Percentiles rank a stretch among this genome's conserved stretches.
These are phyloP conservation scores for Aspergillus ruber DNA, from an alignment of 2,329 filamentous ascomycete genomes.

Conservation along the genomic window DNA sequence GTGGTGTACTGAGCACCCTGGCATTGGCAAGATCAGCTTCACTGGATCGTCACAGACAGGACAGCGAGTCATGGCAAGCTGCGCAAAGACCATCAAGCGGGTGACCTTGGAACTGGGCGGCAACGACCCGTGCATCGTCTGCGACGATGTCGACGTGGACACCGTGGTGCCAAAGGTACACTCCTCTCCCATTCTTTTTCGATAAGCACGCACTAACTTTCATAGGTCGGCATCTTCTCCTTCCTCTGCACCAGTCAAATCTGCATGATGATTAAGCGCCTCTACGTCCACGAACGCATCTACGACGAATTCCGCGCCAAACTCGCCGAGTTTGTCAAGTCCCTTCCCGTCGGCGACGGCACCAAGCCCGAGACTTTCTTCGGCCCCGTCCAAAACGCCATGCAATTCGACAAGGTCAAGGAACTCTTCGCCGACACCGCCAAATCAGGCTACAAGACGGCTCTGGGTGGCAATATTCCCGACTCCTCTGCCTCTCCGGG, in stretches of 20 bases:
- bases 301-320: slow-evolving; percentile 51
- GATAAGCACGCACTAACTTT: not conserved
- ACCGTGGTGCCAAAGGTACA: slow-evolving; percentile 35
- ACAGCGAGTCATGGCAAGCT: slow-evolving; percentile 45
- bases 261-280: slow-evolving; percentile 52
- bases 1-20: slow-evolving; percentile 48
- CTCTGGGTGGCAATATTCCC: slow-evolving; percentile 43
- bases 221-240: slow-evolving; percentile 39
- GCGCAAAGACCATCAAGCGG: slow-evolving; percentile 48
- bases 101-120: slow-evolving; percentile 51
- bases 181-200: not conserved
- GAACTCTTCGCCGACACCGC: slow-evolving; percentile 51
- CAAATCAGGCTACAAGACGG: slow-evolving; percentile 48
- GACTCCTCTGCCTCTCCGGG: slow-evolving; percentile 39
- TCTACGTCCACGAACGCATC: slow-evolving; percentile 56
- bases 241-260: slow-evolving; percentile 52
- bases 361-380: slow-evolving; percentile 43
- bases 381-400: slow-evolving; percentile 58
- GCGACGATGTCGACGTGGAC: slow-evolving; percentile 47
- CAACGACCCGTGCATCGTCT: slow-evolving; percentile 52
- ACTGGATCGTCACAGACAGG: slow-evolving; percentile 51
- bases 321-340: slow-evolving; percentile 41
- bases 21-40: slow-evolving; percentile 53
- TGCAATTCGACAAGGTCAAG: slow-evolving; percentile 58
- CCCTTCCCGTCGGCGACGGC: slow-evolving; percentile 32